Percentiles rank a stretch among this genome's conserved stretches.
phyloP scores from a whole-genome alignment of 164 flowering plant species.

The Tetrastigma voinierianum region DNA sequence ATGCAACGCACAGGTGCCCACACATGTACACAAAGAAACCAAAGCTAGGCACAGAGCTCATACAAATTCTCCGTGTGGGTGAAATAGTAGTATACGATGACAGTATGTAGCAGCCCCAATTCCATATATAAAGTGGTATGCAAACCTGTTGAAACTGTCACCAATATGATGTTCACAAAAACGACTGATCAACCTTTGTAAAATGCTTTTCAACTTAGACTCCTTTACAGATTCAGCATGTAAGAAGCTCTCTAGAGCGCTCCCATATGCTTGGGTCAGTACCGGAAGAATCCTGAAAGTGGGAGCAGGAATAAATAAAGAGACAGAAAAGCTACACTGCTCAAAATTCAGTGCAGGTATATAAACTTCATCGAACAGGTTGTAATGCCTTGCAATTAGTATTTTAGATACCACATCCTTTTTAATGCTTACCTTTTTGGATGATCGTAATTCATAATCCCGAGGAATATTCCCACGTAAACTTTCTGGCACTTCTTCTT shows the following conservation, averaged over 20 bases:
- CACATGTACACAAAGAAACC: background rate
- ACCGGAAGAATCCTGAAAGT: conserved; percentile 75
- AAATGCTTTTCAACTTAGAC: conserved; percentile 68
- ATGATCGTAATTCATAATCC: conserved; percentile 88
- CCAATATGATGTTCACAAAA: conserved; percentile 96
- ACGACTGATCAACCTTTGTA: conserved; percentile 64
- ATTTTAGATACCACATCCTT: background rate
- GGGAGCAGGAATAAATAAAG: background rate
- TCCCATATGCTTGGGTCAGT: conserved; percentile 83
- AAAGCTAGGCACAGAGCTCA: background rate
- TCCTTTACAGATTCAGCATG: conserved; percentile 89
- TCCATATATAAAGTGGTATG: background rate
- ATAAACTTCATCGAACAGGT: too few species aligned
- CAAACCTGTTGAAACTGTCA: conserved; percentile 71
- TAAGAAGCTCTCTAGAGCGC: conserved; percentile 62
- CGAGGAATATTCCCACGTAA: conserved; percentile 59
- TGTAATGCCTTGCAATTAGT: too few species aligned
- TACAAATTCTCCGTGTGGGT: too few species aligned
- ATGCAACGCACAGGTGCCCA: background rate
- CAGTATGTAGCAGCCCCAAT: too few species aligned
- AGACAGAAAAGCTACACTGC: background rate
- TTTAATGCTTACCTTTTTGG: conserved; percentile 64
- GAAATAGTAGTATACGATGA: too few species aligned
- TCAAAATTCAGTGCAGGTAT: too few species aligned
- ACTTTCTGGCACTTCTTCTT: conserved; percentile 95